Evolutionary conservation across 495 filamentous ascomycete genomes (phyloP), one percentile per base, ranked within the genome.

Genomic region (Hypoxylon rickii): DNA sequence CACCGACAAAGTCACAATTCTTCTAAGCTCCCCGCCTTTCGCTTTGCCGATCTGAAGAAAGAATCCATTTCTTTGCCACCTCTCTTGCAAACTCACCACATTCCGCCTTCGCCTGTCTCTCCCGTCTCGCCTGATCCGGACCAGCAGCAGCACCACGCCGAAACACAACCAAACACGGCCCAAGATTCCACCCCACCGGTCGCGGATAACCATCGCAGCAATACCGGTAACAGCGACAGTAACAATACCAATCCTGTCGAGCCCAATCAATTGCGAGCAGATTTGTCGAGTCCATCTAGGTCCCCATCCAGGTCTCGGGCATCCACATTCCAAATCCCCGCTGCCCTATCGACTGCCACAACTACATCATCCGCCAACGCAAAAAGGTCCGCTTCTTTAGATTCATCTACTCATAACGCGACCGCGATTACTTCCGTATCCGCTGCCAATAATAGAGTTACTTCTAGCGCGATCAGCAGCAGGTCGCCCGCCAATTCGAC

Each of bases 1-100:
- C 75, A 80, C 54, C 76, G 77, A 57, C 74, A 76, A 44, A 75
- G 65, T 53, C 71, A 79, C 63, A 80, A 73, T 26, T 76, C 75
- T 11, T 78, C 75, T 45, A 80, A 78, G 47, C 66, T 79, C 44
- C 76, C 77, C 18, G 68, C 76, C 19, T 80, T 70, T 54, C 75
- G 77, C 34, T 78, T 79, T 56, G 71, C 69, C 45, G 77, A 80
- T 66, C 66, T 75, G 34, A 74, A 73, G 47, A 75, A 73, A 50
- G 68, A 76, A 44, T 55, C 68, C 33, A 64, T 58, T 36, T 26
- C 51, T 15, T 20, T 70, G 13, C 63, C 73, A 21, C 71, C 69
- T 29, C 63, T 74, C 26, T 58, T 74, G 45, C 63, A 56, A 21
- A 52, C 47, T 45, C 73, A 71, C 44, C 71, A 64, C 53, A 64